Conservation (phyloP, 1,284 basidiomycete genomes). For the Xerocomus nothofagi region DNA sequence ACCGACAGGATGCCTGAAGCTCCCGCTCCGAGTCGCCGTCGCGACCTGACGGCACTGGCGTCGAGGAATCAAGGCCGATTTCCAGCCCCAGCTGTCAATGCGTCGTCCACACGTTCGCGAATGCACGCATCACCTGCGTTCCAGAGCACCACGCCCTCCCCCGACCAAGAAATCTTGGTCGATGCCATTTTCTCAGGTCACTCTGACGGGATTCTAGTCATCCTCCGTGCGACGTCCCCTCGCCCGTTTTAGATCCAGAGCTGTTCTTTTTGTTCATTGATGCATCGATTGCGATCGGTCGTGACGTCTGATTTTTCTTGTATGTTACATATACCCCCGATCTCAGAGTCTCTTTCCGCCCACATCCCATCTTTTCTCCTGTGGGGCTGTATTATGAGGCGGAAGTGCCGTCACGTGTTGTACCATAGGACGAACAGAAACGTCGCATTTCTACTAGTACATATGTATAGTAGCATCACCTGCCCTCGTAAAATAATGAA, state of each 20-base stretch:
- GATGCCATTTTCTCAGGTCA: conserved; percentile 81
- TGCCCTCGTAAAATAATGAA: background rate
- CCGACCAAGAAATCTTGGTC: conserved; percentile 47
- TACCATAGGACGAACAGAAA: conserved; percentile 1
- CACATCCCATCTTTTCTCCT: background rate
- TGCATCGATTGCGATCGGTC: no score
- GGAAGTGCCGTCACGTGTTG: conserved; percentile 3
- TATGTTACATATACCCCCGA: background rate
- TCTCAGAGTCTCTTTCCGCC: background rate
- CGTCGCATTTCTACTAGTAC: background rate
- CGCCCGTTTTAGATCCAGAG: background rate
- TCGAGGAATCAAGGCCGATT: conserved; percentile 18
- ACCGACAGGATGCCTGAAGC: conserved; percentile 24
- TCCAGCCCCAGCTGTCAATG: background rate
- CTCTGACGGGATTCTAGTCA: conserved; percentile 76
- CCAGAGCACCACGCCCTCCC: conserved; percentile 5
- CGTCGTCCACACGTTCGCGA: conserved; percentile 12
- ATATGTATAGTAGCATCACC: background rate
- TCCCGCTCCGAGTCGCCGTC: conserved; percentile 25
- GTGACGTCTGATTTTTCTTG: background rate
- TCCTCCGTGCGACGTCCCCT: conserved; percentile 46
- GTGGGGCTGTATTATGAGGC: background rate
- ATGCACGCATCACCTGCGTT: conserved; percentile 5
- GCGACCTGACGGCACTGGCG: conserved; percentile 21
- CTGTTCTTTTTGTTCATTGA: no score